Base-by-base conservation (phyloP, 257 asterid genomes). In the Coffea canephora region DNA sequence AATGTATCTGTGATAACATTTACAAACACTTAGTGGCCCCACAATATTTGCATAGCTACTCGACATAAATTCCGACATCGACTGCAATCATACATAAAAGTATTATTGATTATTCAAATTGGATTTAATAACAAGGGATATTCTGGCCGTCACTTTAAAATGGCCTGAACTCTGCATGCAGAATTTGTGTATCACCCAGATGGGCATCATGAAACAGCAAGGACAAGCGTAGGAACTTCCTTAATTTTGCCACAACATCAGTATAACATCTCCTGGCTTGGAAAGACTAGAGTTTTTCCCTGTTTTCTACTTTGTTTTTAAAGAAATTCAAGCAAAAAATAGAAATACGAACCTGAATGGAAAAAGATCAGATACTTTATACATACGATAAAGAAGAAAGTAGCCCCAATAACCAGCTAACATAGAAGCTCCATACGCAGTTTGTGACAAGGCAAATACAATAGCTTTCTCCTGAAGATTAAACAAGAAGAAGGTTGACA, bases 391-490 rank as follows among this genome's bases (percentile, higher is more conserved):
- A 34, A 91, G 83, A 87, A 94, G 87, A 83, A 96, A 94, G 88
- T 90, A 94, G 73, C 90, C 91, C 98, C 99, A 96, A 82, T 96
- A 96, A 82, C 99, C 96, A 74, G 89, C 79, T 86, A 96, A 90
- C 55, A 91, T 82, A 36, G 87, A 86, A 76, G 87, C 93, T 65
- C 96, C 99, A 84, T 89, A 96, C 79, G 97, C 93, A 68, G 89
- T 89, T 88, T 96, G 99, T 25, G 99, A 91, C 85, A 94, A 83
- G 81, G 92, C 87, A 89, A 96, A 96, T 76, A 89, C 85, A 82
- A 91, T 87, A 80, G 93, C 86, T 88, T 88, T 96, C 90, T 92
- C 99, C 99, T 94, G 91, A 86, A 87, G 83, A 71, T 78, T 86
- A 77, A 80, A 49, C 59, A 79, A 48, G 76, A 61, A 80, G 57